Evolutionary conservation across 2,329 filamentous ascomycete genomes (phyloP), one percentile per base, ranked within the genome.

Genomic region (Penicillium psychrosexuale): DNA sequence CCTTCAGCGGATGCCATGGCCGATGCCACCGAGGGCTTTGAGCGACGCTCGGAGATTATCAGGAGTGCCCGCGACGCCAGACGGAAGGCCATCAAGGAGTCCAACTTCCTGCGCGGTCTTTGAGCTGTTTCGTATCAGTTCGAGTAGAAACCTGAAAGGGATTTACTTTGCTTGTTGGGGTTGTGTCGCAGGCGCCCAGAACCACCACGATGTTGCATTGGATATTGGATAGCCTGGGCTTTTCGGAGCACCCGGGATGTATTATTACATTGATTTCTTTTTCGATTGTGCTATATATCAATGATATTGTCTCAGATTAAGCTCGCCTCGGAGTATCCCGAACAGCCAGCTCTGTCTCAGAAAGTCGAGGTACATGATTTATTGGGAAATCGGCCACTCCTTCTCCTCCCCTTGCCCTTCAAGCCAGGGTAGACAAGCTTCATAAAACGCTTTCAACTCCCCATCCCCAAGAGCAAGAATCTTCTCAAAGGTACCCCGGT

Each of bases 21-120:
- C n/a, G 61, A 71, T 43, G 76, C 75, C 15, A 56, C 69, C 9
- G 69, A 66, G 43, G 71, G 72, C 57, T 51, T 74, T 28, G 66
- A 71, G 34, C 72, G 74, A 56, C 67, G 75, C 37, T 57, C 64
- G 17, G 72, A 77, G 58, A 71, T 79, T 28, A 78, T 70, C 13
- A 75, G 74, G 67, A 77, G 75, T 59, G 72, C 75, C 24, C 69
- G 77, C 54, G 69, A 69, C 15, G 76, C 76, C 6, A 73, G 77
- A 57, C 71, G 77, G 55, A 78, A 77, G 67, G 67, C 65, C 15
- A 78, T 79, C 50, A 69, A 75, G 57, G 76, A 79, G 58, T 69
- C 69, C 37, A 79, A 79, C 69, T 79, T 78, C 71, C 68, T 79
- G 66, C 74, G 74, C 51, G 75, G 76, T 27, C 69, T 79, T 65